Evolutionary conservation across 2,329 filamentous ascomycete genomes (phyloP), one percentile per base, ranked within the genome.

Genomic region (Epichloe glyceriae): DNA sequence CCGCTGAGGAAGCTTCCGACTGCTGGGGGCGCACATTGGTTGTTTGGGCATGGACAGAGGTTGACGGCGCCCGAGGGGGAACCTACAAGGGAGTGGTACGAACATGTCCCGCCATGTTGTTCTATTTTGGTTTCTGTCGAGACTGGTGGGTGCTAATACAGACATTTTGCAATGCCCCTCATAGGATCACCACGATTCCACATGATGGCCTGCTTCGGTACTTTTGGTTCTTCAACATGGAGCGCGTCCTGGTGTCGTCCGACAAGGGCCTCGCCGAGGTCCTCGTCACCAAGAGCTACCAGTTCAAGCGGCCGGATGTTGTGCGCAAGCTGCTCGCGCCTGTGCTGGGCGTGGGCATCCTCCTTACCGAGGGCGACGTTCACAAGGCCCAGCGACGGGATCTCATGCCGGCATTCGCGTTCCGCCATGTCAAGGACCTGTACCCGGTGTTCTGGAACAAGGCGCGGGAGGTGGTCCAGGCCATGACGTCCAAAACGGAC

Each of bases 321-420:
- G 57, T 86, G 33, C 70, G 78, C 35, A 67, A 67, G 42, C 73
- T 74, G 1, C 68, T 91, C 4, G 78, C 75, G 2, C 73, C 79
- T 20, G 71, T 89, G 26, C 71, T 91, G 12, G 85, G 88, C 10
- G 68, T 83, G 12, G 86, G 86, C 10, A 70, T 91, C 14, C 68
- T 96, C 38, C 71, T 96, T 11, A 86, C 88, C 2, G 90, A 96
- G 66, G 90, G 90, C n/a, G 86, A 94, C 12, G 86, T 90, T 60
- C 91, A 96, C 66, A 93, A 85, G 69, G 71, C 79, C 59, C 86
- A 89, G 69, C 78, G 90, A 45, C 89, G 86, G 63, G 82, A 84
- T 52, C 76, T 95, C 17, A 80, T 84, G 69, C 88, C 88, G 0
- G 86, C 88, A 2, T 95, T 95, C 64, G 76, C 82, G n/a, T 94